A percentile compares a stretch with the other conserved stretches of the same genome.
These are phyloP conservation scores for Lodderomyces orthopsilosis DNA, from an alignment of 1,139 yeast genomes.

Conservation along the genomic window DNA sequence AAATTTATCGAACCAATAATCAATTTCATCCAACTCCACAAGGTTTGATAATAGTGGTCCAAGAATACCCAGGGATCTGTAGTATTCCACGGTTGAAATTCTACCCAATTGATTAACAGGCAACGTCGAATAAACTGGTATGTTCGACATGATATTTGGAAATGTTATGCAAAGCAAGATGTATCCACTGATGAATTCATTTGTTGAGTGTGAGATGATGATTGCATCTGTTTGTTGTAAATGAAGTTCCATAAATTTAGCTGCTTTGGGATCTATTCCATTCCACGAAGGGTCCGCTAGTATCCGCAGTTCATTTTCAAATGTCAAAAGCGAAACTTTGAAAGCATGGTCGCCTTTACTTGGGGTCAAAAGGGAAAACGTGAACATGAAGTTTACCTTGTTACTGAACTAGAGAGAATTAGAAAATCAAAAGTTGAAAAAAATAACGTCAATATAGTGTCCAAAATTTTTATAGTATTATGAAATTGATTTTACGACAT, in stretches of 20 bases:
- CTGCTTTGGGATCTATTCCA: slow-evolving; percentile 41
- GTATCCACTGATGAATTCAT: slow-evolving; percentile 79
- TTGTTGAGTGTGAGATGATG: slow-evolving; percentile 80
- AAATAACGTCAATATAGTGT: background rate
- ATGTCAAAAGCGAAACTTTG: slow-evolving; percentile 42
- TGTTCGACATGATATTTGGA: slow-evolving; percentile 57
- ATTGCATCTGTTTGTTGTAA: slow-evolving; percentile 60
- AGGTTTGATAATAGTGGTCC: slow-evolving; percentile 68
- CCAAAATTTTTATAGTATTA: background rate
- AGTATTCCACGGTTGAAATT: slow-evolving; percentile 77
- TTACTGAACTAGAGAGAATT: background rate
- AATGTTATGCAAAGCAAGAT: slow-evolving; percentile 61
- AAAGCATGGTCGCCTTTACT: slow-evolving; percentile 29
- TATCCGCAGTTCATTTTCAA: slow-evolving; percentile 49
- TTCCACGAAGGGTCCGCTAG: slow-evolving; percentile 77
- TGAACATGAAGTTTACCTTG: slow-evolving; percentile 28
- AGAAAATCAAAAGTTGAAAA: background rate
- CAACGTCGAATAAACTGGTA: slow-evolving; percentile 82
- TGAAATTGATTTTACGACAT: too few species aligned
- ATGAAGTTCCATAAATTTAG: slow-evolving; percentile 43
- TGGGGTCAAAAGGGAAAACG: slow-evolving; percentile 39
- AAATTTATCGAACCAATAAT: slow-evolving; percentile 71
- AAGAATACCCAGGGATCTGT: slow-evolving; percentile 65
- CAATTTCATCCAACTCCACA: slow-evolving; percentile 73
- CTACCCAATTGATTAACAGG: slow-evolving; percentile 89